Conservation (phyloP, 2,329 filamentous ascomycete genomes). For the Cercospora sesami region DNA sequence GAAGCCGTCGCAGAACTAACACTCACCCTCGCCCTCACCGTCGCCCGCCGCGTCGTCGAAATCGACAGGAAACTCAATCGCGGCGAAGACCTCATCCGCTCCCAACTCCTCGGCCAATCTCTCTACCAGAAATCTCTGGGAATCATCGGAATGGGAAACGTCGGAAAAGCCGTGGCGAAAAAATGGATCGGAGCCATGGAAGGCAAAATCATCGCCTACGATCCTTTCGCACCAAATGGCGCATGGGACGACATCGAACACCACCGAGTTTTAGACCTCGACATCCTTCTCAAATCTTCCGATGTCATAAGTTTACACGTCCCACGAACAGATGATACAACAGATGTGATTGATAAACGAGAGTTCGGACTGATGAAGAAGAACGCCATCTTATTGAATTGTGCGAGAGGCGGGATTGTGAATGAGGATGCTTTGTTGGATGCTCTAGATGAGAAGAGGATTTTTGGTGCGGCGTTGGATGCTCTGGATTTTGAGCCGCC, state of each 20-base stretch:
- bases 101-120: conserved; percentile 34
- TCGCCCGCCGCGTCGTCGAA: conserved; percentile 37
- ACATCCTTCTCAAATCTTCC: conserved; percentile 36
- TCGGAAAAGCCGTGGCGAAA: conserved; percentile 39
- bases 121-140: conserved; percentile 40
- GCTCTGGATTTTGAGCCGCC: conserved; percentile 38
- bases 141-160: conserved; percentile 44
- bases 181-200: conserved; percentile 41
- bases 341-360: conserved; percentile 35
- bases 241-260: conserved; percentile 33
- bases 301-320: conserved; percentile 43
- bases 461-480: conserved; percentile 40
- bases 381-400: conserved; percentile 38
- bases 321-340: conserved; percentile 36
- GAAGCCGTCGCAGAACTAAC: conserved; percentile 42
- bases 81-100: conserved; percentile 32
- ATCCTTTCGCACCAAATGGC: conserved; percentile 36
- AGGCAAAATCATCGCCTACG: conserved; percentile 39
- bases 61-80: conserved; percentile 33
- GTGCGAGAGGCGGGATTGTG: conserved; percentile 40
- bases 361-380: conserved; percentile 36
- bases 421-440: conserved; percentile 36
- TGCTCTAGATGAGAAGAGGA: conserved; percentile 30
- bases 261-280: conserved; percentile 32
- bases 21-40: conserved; percentile 36